Conservation (phyloP, 2,329 filamentous ascomycete genomes). For the Beauveria australis region DNA sequence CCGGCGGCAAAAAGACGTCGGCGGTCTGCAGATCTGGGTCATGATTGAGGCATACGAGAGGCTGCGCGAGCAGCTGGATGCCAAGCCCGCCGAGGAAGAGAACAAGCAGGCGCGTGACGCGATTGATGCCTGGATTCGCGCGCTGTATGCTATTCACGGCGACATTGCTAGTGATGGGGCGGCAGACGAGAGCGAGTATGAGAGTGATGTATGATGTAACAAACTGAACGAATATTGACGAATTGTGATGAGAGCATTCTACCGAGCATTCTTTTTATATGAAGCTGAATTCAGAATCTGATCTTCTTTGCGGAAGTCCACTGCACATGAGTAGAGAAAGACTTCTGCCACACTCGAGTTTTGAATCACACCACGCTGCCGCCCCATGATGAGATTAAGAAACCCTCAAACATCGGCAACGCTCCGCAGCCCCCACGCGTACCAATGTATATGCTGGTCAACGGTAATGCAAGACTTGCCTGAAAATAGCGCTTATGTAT, state of each 20-base stretch:
- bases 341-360: too few species aligned
- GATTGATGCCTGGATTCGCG: conserved; percentile 43
- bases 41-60: conserved; percentile 54
- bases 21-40: conserved; percentile 42
- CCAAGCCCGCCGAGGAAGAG: conserved; percentile 25
- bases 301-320: too few species aligned
- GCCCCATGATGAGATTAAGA: too few species aligned
- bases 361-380: too few species aligned
- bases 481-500: not conserved
- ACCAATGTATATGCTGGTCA: too few species aligned
- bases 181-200: conserved; percentile 22
- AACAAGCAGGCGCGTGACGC: conserved; percentile 24
- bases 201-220: not conserved
- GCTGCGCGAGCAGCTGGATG: conserved; percentile 37
- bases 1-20: conserved; percentile 12
- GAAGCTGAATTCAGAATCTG: too few species aligned
- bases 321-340: too few species aligned
- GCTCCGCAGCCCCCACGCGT: too few species aligned
- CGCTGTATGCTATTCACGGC: conserved; percentile 39
- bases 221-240: not conserved
- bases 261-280: not conserved
- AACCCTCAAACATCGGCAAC: too few species aligned
- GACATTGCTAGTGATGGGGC: conserved; percentile 18
- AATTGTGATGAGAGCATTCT: too few species aligned
- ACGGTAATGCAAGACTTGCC: too few species aligned